Base-by-base conservation (phyloP, 257 asterid genomes). In the Solanum bulbocastanum region DNA sequence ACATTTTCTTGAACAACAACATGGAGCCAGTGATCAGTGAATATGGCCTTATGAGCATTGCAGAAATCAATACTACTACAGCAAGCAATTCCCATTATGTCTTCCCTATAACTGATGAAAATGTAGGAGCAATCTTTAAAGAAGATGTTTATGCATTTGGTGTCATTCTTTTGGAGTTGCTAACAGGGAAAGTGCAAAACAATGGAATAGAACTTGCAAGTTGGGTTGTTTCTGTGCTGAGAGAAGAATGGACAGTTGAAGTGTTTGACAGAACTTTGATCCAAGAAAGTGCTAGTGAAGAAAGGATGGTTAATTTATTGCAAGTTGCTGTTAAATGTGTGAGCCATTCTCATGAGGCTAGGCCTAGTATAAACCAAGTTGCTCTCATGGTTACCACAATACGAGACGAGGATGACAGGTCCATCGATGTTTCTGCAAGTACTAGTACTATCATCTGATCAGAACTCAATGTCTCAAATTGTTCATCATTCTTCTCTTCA, bases 231-330 rank as follows among this genome's bases (percentile, higher is more conserved):
- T 92, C 95, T 2, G 98, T 93, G 35, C 92, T 96, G 0, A 87
- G 90, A 74, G 98, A 96, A 91, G 98, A 96, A 76, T 95, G 99
- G 98, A 95, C 99, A 0, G 98, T 88, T 10, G 98, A 95, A 86
- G 98, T 94, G 20, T 96, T 95, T 68, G 98, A 95, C 36, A 93
- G 83, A 91, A 92, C 69, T 42, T 84, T 96, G 94, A 73, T 93
- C 12, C 88, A 89, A 9, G 97, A 93, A 87, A 96, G 97, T 30
- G 94, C 94, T 0, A 95, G 88, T 27, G 98, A 96, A 88, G 98
- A 92, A 89, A 91, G 95, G 89, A 91, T 96, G 96, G 94, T 95
- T 33, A 91, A 89, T 69, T 76, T 93, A 90, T 87, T 95, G 25
- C 96, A 92, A 81, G 89, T 96, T 10, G 98, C 97, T 6, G 88